A percentile compares a stretch with the other conserved stretches of the same genome.
Evolutionary conservation across 257 asterid species (phyloP).

Genomic region (Solanum pimpinellifolium): DNA sequence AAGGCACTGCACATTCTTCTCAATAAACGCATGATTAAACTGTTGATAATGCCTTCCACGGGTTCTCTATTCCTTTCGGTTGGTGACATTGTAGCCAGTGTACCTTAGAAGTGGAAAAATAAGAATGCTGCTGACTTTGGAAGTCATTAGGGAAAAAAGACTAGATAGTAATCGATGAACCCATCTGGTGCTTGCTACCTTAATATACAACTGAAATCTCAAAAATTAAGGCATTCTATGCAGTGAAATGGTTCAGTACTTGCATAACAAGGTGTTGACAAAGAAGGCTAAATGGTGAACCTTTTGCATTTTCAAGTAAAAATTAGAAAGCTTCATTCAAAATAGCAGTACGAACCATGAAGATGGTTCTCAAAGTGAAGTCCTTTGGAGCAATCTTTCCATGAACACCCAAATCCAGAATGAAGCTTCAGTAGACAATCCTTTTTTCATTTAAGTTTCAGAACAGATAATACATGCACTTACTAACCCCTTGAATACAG

Average conservation of each 20-base stretch:
- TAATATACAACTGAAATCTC: background rate
- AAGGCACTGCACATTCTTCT: conserved; percentile 55
- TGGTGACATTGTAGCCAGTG: conserved; percentile 35
- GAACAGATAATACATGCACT: background rate
- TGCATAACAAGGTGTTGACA: background rate
- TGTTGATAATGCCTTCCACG: conserved; percentile 53
- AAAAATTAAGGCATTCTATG: background rate
- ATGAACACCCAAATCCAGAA: background rate
- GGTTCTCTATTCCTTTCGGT: conserved; percentile 28
- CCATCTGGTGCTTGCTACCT: background rate
- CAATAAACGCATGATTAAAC: conserved; percentile 59
- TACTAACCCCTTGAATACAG: background rate
- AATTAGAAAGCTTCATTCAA: background rate
- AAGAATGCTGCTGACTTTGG: background rate
- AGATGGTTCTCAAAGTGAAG: background rate
- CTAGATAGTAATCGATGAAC: background rate
- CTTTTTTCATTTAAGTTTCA: background rate
- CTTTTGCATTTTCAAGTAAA: background rate
- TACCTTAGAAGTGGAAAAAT: conserved; percentile 33
- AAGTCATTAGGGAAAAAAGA: background rate
- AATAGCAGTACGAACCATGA: background rate
- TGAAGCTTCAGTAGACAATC: background rate
- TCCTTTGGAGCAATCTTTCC: background rate
- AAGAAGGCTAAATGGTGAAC: background rate
- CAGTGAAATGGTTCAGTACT: background rate